Base-by-base conservation (phyloP, 106 monocot species). In the Acorus gramineus region DNA sequence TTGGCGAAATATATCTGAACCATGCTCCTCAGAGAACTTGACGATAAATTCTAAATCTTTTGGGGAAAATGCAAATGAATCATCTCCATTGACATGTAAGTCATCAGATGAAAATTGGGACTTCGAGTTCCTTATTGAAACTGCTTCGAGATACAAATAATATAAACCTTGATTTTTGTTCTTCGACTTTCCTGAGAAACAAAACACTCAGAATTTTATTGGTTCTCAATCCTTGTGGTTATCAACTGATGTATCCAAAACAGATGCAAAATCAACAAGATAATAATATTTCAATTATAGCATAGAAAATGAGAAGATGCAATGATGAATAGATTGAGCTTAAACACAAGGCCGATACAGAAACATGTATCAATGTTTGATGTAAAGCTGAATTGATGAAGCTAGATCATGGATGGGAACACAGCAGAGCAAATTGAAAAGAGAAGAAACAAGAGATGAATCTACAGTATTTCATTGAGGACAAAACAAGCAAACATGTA, bases 11-110 rank as follows among this genome's bases (percentile, higher is more conserved):
- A 84, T 65, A 79, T 98, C 91, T 63, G 79, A 76, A 47, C 98
- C 81, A 76, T 92, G 72, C 71, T 92, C 92, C 67, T 85, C 83
- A 4, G 74, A 85, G 69, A 88, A 98, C 52, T 98, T 98, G 11
- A 83, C 83, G 73, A 92, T 79, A 65, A 92, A 98, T 66, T 98
- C 91, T 66, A 98, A 74, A 76, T 92, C 98, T 61, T 65, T 98
- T 50, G 78, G 68, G 63, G 92, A 79, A 86, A 87, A 92, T 7
- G 88, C 14, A 69, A 76, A 78, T 52, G 86, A 76, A 79, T 88
- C 88, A 79, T 78, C 69, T 55, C 55, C 69, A 49, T 44, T 46
- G 8, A 51, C 63, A 43, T 79, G 66, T 50, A 51, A 49, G 72
- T 85, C 76, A 53, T 83, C 81, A 77, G 75, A 75, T 71, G 52